phyloP scores from a whole-genome alignment of 805 yeast genomes.

The Ogataea pini region DNA sequence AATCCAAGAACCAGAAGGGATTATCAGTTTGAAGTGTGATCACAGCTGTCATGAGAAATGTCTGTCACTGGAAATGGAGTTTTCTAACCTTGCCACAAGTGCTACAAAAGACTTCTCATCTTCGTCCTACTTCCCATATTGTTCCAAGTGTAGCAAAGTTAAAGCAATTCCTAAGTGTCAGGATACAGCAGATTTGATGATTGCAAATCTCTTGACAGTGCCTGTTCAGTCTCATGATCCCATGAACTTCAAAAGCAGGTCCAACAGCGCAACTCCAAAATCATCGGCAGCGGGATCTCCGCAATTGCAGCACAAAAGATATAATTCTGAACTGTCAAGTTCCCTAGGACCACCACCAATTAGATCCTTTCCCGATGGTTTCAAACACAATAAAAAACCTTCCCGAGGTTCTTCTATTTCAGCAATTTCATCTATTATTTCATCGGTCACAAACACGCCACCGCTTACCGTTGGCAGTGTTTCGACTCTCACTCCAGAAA shows the following conservation, averaged over 20 bases:
- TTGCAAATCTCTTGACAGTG: slow-evolving; percentile 18
- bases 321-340: slow-evolving; percentile 1
- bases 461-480: slow-evolving; percentile 17
- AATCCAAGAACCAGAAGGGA: slow-evolving; percentile 40
- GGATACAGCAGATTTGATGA: slow-evolving; percentile 20
- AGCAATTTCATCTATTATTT: slow-evolving; percentile 36
- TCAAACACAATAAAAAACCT: slow-evolving; percentile 29
- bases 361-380: background rate
- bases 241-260: background rate
- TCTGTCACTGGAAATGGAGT: slow-evolving; percentile 42
- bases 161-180: slow-evolving; percentile 29
- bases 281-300: slow-evolving; percentile 5
- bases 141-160: slow-evolving; percentile 25
- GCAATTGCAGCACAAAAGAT: slow-evolving; percentile 7
- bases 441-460: slow-evolving; percentile 29
- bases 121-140: slow-evolving; percentile 27
- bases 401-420: slow-evolving; percentile 38
- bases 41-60: slow-evolving; percentile 64
- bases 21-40: slow-evolving; percentile 53
- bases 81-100: slow-evolving; percentile 9
- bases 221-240: slow-evolving; percentile 7
- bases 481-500: background rate
- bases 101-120: slow-evolving; percentile 8
- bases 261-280: background rate
- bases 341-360: background rate